A percentile compares a stretch with the other conserved stretches of the same genome.
Evolutionary conservation across 2,329 filamentous ascomycete genomes (phyloP).

Genomic region (Xylariaceae sp.): DNA sequence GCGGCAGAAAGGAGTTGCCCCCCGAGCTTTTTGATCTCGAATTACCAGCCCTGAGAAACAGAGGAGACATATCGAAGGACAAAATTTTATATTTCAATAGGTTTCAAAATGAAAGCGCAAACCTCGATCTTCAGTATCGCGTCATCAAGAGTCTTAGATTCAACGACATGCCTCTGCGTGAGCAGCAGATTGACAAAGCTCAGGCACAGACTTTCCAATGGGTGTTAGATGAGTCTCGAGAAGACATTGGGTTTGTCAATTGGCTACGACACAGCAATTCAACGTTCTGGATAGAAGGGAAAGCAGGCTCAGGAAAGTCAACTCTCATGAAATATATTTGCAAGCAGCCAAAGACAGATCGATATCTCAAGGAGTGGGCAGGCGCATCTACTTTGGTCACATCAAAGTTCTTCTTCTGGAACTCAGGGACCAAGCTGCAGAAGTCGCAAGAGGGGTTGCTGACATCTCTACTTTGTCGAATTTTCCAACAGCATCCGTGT

Average conservation of each 20-base stretch:
- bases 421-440: background rate
- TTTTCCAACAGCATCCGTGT: background rate
- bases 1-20: background rate
- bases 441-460: background rate
- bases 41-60: background rate
- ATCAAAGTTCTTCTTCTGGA: background rate
- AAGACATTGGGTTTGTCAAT: background rate
- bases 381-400: background rate
- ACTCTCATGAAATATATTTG: background rate
- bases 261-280: background rate
- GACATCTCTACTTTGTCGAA: background rate
- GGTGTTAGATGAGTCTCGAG: background rate
- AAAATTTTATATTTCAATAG: background rate
- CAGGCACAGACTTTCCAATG: background rate
- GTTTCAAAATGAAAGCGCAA: background rate
- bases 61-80: background rate
- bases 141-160: background rate
- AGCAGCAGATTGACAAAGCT: background rate
- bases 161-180: background rate
- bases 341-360: background rate
- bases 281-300: background rate
- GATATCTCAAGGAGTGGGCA: background rate
- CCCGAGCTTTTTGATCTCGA: background rate
- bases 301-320: background rate
- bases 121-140: background rate